Evolutionary conservation across 176 grass and related monocot genomes (phyloP).

Genomic region (Triticum urartu): DNA sequence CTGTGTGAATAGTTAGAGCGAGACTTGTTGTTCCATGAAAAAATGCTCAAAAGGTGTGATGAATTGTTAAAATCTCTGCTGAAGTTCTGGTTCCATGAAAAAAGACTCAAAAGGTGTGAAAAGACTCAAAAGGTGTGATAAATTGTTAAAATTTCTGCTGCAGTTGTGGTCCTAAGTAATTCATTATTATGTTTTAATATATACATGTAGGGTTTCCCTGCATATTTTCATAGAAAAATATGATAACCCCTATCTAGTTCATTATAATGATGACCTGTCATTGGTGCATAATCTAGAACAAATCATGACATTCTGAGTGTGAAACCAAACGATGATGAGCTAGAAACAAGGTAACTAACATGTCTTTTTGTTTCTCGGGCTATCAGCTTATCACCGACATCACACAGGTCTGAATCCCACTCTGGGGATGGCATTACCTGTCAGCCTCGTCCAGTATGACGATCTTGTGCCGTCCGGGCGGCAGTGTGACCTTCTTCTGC

Average conservation of each 20-base stretch:
- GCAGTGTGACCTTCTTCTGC: slow-evolving; percentile 94
- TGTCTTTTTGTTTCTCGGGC: neutral
- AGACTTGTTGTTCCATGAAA: neutral
- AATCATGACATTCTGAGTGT: neutral
- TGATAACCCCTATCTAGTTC: neutral
- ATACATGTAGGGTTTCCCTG: neutral
- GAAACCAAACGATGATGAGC: neutral
- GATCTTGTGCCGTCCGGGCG: slow-evolving; percentile 79
- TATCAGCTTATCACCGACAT: neutral
- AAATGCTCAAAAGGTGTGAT: too few species aligned
- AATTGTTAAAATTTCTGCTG: too few species aligned
- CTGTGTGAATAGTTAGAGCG: neutral
- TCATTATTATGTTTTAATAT: neutral
- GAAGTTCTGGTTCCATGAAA: neutral
- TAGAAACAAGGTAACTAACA: neutral
- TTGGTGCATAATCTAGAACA: neutral
- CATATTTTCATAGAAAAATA: neutral
- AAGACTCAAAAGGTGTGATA: too few species aligned
- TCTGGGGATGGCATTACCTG: slow-evolving; percentile 49
- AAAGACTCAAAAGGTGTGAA: too few species aligned
- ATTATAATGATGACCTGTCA: neutral
- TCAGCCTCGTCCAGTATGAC: slow-evolving; percentile 96
- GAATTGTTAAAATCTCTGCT: too few species aligned
- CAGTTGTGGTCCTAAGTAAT: neutral
- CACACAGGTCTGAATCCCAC: neutral